These are phyloP conservation scores for Colletotrichum abscissum DNA, from an alignment of 2,329 filamentous ascomycete species.

Conservation along the genomic window DNA sequence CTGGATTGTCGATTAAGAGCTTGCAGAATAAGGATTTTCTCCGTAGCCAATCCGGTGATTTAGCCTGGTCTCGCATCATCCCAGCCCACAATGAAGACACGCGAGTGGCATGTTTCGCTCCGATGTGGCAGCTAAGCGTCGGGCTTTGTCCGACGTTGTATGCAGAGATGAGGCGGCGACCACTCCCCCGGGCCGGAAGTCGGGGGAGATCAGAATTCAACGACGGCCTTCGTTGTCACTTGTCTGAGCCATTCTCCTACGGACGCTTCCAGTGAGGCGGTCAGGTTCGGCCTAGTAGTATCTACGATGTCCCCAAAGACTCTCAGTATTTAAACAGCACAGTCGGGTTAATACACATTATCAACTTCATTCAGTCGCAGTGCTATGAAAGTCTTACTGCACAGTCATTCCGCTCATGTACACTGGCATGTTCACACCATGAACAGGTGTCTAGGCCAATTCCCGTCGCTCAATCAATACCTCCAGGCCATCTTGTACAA, in stretches of 20 bases:
- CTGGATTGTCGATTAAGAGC: neutral
- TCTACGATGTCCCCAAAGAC: neutral
- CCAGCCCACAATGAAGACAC: slow-evolving; percentile 25
- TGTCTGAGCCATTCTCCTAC: neutral
- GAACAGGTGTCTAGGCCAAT: neutral
- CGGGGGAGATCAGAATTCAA: neutral
- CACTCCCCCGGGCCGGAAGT: neutral
- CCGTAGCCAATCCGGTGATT: slow-evolving; percentile 10
- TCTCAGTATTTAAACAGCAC: neutral
- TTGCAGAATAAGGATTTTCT: neutral
- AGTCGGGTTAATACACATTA: neutral
- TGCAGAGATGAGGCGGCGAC: neutral
- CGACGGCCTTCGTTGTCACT: neutral
- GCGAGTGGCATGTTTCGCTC: slow-evolving; percentile 15
- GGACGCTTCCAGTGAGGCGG: neutral
- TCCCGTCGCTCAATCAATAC: slow-evolving; percentile 56
- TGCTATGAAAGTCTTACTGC: neutral
- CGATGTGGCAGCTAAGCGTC: neutral
- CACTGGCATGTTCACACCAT: neutral
- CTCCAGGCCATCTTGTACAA: slow-evolving; percentile 67
- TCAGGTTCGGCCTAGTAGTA: neutral
- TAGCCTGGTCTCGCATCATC: slow-evolving; percentile 12
- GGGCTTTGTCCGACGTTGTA: slow-evolving; percentile 20
- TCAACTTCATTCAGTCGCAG: neutral
- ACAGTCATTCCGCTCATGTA: neutral